phyloP scores from a whole-genome alignment of 2,329 filamentous ascomycete genomes.

The Sphaerulina vaccinii region DNA sequence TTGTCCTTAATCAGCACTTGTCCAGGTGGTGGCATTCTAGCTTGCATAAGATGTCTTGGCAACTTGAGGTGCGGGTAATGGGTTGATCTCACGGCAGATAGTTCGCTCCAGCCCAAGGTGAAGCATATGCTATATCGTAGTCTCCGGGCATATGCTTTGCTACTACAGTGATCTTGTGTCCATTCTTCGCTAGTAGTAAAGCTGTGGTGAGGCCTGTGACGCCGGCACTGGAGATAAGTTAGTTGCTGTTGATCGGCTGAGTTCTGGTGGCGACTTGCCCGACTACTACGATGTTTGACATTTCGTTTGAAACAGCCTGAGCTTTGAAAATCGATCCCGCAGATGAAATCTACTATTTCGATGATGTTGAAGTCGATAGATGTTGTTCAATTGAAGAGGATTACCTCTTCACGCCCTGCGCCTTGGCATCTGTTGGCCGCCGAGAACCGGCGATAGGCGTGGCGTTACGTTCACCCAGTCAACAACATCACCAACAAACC shows the following conservation, averaged over 20 bases:
- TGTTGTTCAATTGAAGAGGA: background rate
- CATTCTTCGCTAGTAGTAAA: constrained; percentile 58
- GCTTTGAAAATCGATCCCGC: too few relatives aligned
- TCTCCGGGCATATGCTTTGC: constrained; percentile 93
- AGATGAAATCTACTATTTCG: too few relatives aligned
- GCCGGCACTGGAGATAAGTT: constrained; percentile 48
- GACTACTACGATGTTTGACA: constrained; percentile 46
- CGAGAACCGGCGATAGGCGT: constrained; percentile 11
- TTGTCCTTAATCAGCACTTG: constrained; percentile 17
- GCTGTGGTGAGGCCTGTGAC: constrained; percentile 67
- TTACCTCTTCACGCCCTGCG: constrained; percentile 1
- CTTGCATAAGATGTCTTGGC: too few relatives aligned
- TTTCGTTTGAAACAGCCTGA: background rate
- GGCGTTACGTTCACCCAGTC: background rate
- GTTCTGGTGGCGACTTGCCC: constrained; percentile 40
- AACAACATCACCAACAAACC: background rate
- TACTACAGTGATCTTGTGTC: constrained; percentile 66
- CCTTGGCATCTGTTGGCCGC: background rate
- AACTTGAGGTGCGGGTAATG: background rate
- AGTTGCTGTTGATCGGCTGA: background rate
- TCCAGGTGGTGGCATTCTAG: constrained; percentile 7
- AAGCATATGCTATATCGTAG: constrained; percentile 87
- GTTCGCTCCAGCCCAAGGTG: constrained; percentile 85
- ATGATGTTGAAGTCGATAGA: too few relatives aligned
- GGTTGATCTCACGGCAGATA: constrained; percentile 54